Evolutionary conservation across 495 filamentous ascomycete genomes (phyloP), one percentile per base, ranked within the genome.

Genomic region (Parmelia sp.): DNA sequence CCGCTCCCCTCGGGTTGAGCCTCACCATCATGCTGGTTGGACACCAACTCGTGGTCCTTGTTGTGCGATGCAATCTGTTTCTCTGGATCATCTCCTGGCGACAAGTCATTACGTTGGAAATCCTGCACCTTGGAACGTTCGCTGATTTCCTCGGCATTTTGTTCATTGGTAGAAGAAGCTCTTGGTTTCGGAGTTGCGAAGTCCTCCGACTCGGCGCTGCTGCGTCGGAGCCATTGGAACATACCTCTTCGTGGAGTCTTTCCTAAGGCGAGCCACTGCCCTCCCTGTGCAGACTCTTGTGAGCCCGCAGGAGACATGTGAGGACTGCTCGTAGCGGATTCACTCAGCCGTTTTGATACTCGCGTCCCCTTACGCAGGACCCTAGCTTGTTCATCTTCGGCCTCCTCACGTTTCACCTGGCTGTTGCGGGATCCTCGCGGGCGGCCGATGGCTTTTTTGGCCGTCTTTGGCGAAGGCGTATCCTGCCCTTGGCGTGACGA

Each of bases 291-390:
- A 37, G 35, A 29, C 1, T 59, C 27, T 59, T 14, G 57, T 25
- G 36, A 59, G 51, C 15, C 15, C 17, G 19, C 27, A 55, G 51
- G 27, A 40, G 57, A 25, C 7, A 15, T 15, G 35, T 40, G 57
- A 44, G 53, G 27, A 21, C n/a, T 57, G 39, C 23, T 58, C 17
- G 19, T 42, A 21, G 33, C 15, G 1, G 40, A 29, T 44, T 35
- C 56, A 56, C 44, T 64, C 27, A 59, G 21, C 17, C 62, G 56
- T 40, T 37, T 37, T 42, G 57, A 59, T 40, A 45, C 57, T 33
- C 62, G 55, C 36, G 33, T 39, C 3, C 31, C 25, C n/a, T 27
- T 44, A 35, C 37, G 57, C 25, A 53, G 17, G 36, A 33, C 44
- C 21, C 23, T 59, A 33, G 27, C 29, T 33, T 33, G 29, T 33